Evolutionary conservation across 371 early-diverging fungal genomes (phyloP), one percentile per base, ranked within the genome.

Genomic region (Mucor sp.): DNA sequence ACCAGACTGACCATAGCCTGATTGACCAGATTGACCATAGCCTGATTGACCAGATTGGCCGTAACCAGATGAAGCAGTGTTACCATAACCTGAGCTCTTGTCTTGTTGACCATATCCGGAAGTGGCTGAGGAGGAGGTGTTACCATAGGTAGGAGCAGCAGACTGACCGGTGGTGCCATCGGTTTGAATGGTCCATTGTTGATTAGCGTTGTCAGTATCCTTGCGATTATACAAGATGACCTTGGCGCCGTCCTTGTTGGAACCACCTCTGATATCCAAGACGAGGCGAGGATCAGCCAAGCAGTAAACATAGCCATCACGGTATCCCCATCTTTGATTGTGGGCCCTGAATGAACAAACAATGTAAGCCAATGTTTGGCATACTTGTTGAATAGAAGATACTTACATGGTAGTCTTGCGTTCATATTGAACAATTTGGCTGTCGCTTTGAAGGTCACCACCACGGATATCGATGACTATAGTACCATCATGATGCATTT

Each of bases 391-490:
- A 44, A 11, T 60, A 39, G 56, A 12, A 60, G 58, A 23, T 15
- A 33, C 70, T 67, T 80, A 77, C 80, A 67, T 70, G 32, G 81
- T 80, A 65, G 67, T 65, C 39, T 83, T 83, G 41, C 78, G 81
- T 41, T 75, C 71, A 47, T 69, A 81, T 69, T 81, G 80, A 11
- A 75, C 44, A 32, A 81, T 53, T 17, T 65, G 33, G 25, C 60
- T 35, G 7, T 76, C 84, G 21, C 71, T 35, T 30, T 65, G 76
- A 48, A 78, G 66, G 41, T 79, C 79, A 33, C 77, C 83, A 47
- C 83, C 83, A 61, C 83, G 83, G 41, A 83, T 76, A 68, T 83
- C 83, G 25, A 83, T 66, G 2, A 83, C 83, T 81, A 56, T 19
- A 21, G 14, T 8, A 15, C n/a, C 58, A 25, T 55, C 17, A 55